Base-by-base conservation (phyloP, 306 rosid genomes). In the Heteromeles arbutifolia region DNA sequence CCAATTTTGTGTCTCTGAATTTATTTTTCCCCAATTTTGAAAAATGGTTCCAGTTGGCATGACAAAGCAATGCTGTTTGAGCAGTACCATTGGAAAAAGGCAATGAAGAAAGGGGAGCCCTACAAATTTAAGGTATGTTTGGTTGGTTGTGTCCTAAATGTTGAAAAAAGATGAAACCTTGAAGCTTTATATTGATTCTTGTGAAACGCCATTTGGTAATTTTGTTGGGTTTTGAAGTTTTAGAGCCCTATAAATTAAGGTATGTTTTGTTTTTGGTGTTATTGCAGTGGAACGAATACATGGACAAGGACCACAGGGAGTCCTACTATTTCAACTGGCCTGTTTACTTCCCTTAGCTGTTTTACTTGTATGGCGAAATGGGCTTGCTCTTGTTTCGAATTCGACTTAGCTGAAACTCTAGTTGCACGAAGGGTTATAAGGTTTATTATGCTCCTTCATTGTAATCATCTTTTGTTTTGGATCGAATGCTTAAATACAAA, bases 1-100 rank as follows among this genome's bases (percentile, higher is more conserved):
- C 19, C 29, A 3, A 3, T 65, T 12, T 28, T 13, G 1, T 9
- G 14, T 32, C 66, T 39, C 28, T 24, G 13, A 61, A 12, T 58
- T 22, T 6, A 41, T 6, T 45, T 18, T 63, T 43, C 24, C 63
- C 32, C 28, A 58, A 29, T 70, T 58, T 80, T 37, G 41, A 72
- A 67, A 59, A 72, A 57, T 81, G 31, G 57, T 24, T 74, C 82
- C 92, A 92, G 98, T 77, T 94, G 92, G 95, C 98, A 94, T 80
- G 97, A 94, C 80, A 92, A 80, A 76, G 96, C 87, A 34, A 79
- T 94, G 87, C 48, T 90, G 52, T 90, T 67, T 69, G 98, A 92
- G 84, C 98, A 90, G 54, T 86, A 92, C 79, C 97, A 94, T 83
- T 94, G 98, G 98, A 88, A 86, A 71, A 82, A 77, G 77, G 97